These are phyloP conservation scores for Arabidopsis thaliana DNA, from an alignment of 345 rosid genomes.

Conservation along the genomic window TAIR10.1 NC_003071.7:9500501-9501000, in stretches of 20 bases:
- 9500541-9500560: slow-evolving; percentile 11
- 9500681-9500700: neutral
- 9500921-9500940: slow-evolving; percentile 14
- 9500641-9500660: neutral
- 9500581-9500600: slow-evolving; percentile 23
- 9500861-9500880: too few relatives aligned
- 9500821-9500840: neutral
- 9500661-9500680: neutral
- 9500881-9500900: neutral
- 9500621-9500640: neutral
- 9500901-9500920: slow-evolving; percentile 7
- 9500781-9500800: neutral
- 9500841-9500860: neutral
- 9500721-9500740: too few relatives aligned
- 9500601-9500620: neutral
- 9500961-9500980: slow-evolving; percentile 19
- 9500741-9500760: neutral
- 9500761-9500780: neutral
- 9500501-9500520: slow-evolving; percentile 23
- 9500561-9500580: slow-evolving; percentile 15
- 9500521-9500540: slow-evolving; percentile 13
- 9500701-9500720: too few relatives aligned
- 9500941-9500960: slow-evolving; percentile 1
- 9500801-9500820: neutral
- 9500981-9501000: slow-evolving; percentile 11